phyloP scores from a whole-genome alignment of 2,329 filamentous ascomycete species.

The Endoconidiophora polonica region DNA sequence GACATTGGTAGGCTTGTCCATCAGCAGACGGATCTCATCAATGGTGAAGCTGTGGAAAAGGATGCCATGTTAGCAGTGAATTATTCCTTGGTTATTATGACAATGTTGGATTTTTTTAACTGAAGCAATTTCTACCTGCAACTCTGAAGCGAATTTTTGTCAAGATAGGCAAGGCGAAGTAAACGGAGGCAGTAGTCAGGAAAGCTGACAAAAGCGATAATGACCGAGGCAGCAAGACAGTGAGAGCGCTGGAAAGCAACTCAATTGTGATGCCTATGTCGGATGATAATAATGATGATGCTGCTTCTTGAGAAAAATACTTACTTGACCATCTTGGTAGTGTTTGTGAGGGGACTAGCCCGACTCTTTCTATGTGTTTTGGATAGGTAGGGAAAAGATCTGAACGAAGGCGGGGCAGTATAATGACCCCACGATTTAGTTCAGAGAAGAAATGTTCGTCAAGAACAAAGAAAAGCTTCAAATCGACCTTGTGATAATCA shows the following conservation, averaged over 20 bases:
- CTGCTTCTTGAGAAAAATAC: slow-evolving; percentile 25
- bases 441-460: slow-evolving; percentile 7
- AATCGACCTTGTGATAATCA: slow-evolving; percentile 8
- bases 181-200: too few relatives aligned
- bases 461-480: slow-evolving; percentile 4
- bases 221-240: too few relatives aligned
- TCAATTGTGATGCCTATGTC: background rate
- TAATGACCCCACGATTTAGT: slow-evolving; percentile 15
- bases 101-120: background rate
- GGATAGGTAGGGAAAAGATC: slow-evolving; percentile 19
- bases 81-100: background rate
- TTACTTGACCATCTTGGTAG: slow-evolving; percentile 99
- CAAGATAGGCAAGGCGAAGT: background rate
- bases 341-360: slow-evolving; percentile 31
- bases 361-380: slow-evolving; percentile 9
- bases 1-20: slow-evolving; percentile 65
- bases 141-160: background rate
- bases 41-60: slow-evolving; percentile 71
- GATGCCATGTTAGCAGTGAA: slow-evolving; percentile 26
- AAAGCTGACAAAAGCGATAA: too few relatives aligned
- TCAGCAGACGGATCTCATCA: slow-evolving; percentile 69
- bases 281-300: too few relatives aligned
- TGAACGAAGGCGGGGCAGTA: slow-evolving; percentile 29
- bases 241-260: too few relatives aligned
- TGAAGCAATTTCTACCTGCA: background rate